A percentile compares a stretch with the other conserved stretches of the same genome.
phyloP scores from a whole-genome alignment of 257 asterid species.

The Gardenia jasminoides region DNA sequence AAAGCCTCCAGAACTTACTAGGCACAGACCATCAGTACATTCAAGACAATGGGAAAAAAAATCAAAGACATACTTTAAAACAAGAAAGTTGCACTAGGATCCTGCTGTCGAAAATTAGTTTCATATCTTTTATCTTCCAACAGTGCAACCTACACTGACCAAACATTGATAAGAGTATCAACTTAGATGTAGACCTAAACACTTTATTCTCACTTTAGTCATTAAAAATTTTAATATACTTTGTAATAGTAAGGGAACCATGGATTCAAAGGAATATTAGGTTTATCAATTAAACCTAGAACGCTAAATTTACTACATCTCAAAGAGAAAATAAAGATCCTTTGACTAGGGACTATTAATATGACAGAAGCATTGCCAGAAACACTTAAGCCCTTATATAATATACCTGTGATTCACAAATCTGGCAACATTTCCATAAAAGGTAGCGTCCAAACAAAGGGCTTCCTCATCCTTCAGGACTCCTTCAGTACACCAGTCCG shows the following conservation, averaged over 20 bases:
- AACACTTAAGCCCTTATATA: background rate
- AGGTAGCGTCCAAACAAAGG: conserved; percentile 69
- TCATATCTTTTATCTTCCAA: too few relatives aligned
- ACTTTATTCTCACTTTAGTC: too few relatives aligned
- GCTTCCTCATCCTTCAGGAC: conserved; percentile 66
- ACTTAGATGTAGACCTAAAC: too few relatives aligned
- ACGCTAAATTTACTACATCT: background rate
- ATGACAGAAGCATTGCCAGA: background rate
- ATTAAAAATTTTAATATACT: too few relatives aligned
- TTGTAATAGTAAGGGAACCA: too few relatives aligned
- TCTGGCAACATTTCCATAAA: conserved; percentile 66
- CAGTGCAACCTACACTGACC: too few relatives aligned
- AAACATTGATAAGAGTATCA: too few relatives aligned
- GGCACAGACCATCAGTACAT: background rate
- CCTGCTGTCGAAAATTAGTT: background rate
- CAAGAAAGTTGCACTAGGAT: background rate
- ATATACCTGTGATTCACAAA: conserved; percentile 67
- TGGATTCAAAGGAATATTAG: too few relatives aligned
- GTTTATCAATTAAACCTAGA: too few relatives aligned
- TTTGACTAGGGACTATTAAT: too few relatives aligned
- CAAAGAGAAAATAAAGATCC: background rate
- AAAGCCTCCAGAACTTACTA: background rate
- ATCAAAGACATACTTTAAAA: background rate
- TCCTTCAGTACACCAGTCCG: conserved; percentile 70
- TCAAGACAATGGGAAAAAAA: background rate